phyloP scores from a whole-genome alignment of 495 filamentous ascomycete genomes.

The Aspergillus biplanus region DNA sequence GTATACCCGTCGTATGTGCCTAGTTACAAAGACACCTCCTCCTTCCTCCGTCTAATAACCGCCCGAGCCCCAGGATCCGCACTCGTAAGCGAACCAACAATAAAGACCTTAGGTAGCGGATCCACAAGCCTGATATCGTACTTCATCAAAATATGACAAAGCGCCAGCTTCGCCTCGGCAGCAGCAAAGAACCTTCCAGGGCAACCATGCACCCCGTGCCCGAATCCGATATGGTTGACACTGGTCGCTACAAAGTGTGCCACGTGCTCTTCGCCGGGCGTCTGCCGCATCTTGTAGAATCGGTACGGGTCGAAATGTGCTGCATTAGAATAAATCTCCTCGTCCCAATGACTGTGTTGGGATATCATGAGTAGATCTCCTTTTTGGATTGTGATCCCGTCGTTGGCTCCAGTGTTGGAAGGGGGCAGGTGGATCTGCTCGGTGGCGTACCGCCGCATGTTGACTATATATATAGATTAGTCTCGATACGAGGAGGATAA shows the following conservation, averaged over 20 bases:
- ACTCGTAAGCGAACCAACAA: background rate
- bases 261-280: background rate
- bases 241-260: background rate
- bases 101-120: background rate
- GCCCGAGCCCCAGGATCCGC: background rate
- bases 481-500: background rate
- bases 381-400: background rate
- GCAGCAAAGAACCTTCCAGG: background rate
- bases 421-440: background rate
- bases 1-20: too few species aligned
- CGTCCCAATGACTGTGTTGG: background rate
- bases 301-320: background rate
- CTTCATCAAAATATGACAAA: background rate
- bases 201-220: background rate
- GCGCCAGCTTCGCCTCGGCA: background rate
- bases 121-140: background rate
- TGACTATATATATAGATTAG: background rate
- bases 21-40: too few species aligned
- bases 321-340: background rate
- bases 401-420: too few species aligned
- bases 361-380: background rate
- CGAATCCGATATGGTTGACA: background rate
- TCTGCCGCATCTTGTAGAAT: background rate
- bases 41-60: background rate
- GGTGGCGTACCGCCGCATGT: background rate